Base-by-base conservation (phyloP, 768 basidiomycete species). In the Macrocybe gigantea region DNA sequence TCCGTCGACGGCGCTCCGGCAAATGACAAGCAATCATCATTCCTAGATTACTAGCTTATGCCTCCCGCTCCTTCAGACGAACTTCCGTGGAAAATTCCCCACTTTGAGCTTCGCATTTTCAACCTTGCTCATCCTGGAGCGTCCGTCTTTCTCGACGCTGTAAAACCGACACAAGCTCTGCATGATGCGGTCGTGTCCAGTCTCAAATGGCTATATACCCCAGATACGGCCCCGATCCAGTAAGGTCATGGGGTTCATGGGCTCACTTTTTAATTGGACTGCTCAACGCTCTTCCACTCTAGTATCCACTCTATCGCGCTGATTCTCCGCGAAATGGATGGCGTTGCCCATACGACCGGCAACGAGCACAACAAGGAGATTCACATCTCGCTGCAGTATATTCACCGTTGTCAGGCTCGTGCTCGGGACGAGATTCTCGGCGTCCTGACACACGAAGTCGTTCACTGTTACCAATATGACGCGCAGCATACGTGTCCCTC, bases 381-480 rank as follows among this genome's bases (percentile, higher is more conserved):
- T 31, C 81, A 87, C 57, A 72, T 88, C 42, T 83, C 85, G 6
- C 73, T 84, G 15, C 72, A 82, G 41, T 78, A 89, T 63, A 73
- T 90, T 62, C 64, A 65, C 44, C 66, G 70, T 45, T 65, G 62
- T 33, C 58, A 59, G 10, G 47, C 65, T 49, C 67, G 71, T 36
- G 71, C 78, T 46, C 58, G 64, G 30, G 73, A 83, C 41, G 88
- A 91, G 65, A 82, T 89, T 42, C 53, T 67, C 37, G 88, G 88
- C 4, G 85, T 89, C 3, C 68, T 91, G 3, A 67, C 75, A 33
- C 88, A 87, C 59, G 86, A 91, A 64, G 74, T 85, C 58, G 87
- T 88, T 5, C 88, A 91, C 53, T 89, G 84, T 57, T 90, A 74
- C 60, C 88, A 90, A 58, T 77, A 80, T 63, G 73, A 86, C 55